A percentile compares a stretch with the other conserved stretches of the same genome.
phyloP scores from a whole-genome alignment of 2,329 filamentous ascomycete species.

The Penicillium sp. region DNA sequence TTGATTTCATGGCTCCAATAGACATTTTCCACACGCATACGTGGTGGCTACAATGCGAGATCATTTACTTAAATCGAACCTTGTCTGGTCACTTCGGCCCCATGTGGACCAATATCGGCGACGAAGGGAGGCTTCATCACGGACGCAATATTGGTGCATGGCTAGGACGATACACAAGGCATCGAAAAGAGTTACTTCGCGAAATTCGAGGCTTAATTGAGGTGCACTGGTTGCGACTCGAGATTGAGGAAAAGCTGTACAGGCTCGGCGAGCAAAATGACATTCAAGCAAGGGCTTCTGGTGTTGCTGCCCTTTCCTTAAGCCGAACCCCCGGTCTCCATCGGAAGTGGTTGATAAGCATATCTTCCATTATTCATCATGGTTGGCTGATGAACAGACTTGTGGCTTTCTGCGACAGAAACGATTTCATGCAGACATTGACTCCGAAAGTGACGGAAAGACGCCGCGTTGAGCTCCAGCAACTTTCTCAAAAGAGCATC shows the following conservation, averaged over 20 bases:
- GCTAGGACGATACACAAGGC: not conserved
- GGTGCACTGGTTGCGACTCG: constrained; percentile 24
- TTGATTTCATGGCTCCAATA: constrained; percentile 26
- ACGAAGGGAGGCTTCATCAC: not conserved
- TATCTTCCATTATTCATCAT: not conserved
- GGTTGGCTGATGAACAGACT: not conserved
- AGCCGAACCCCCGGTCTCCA: constrained; percentile 22
- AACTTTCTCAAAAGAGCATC: too few relatives aligned
- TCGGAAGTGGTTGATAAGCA: constrained; percentile 12
- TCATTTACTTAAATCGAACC: constrained; percentile 8
- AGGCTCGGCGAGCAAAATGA: constrained; percentile 11
- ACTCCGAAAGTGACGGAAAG: too few relatives aligned
- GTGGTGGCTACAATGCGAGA: constrained; percentile 7
- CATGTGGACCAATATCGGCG: constrained; percentile 5
- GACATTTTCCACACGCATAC: constrained; percentile 5
- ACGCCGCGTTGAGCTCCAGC: too few relatives aligned
- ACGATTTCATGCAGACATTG: too few relatives aligned
- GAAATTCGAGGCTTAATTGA: constrained; percentile 7
- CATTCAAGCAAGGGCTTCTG: constrained; percentile 12
- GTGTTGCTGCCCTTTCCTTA: constrained; percentile 17
- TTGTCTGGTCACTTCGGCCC: constrained; percentile 5
- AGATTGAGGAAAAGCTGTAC: constrained; percentile 17
- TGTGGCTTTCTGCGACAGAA: not conserved
- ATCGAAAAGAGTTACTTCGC: constrained; percentile 7
- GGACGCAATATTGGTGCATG: not conserved